These are phyloP conservation scores for Cafeteria roenbergensis DNA, from an alignment of 108 stramenopile species.

Conservation along the genomic window DNA sequence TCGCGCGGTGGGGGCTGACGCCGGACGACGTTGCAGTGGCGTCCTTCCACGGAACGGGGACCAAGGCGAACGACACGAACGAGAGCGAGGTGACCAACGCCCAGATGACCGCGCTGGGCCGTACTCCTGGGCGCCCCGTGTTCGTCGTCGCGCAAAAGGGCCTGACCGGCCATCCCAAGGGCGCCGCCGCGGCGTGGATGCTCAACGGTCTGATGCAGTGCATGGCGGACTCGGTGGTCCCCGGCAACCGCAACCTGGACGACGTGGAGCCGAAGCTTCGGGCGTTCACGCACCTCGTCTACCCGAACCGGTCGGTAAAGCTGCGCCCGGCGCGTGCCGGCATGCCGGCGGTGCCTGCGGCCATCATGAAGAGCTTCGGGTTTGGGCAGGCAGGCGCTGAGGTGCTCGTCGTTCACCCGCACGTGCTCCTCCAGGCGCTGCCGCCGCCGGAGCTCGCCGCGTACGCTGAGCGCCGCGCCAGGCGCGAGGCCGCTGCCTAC, in stretches of 20 bases:
- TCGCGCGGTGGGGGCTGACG: conserved; percentile 10
- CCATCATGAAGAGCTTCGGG: conserved; percentile 21
- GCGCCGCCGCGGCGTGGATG: conserved; percentile 23
- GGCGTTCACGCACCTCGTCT: conserved; percentile 13
- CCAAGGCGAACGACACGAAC: conserved; percentile 23
- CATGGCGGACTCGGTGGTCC: conserved; percentile 11
- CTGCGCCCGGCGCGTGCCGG: not conserved
- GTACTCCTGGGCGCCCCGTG: conserved; percentile 12
- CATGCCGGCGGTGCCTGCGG: conserved; percentile 2
- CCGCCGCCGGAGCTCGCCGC: not conserved
- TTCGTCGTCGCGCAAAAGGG: conserved; percentile 20
- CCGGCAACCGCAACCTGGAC: conserved; percentile 19
- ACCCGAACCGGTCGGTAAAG: conserved; percentile 14
- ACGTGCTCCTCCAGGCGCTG: conserved; percentile 10
- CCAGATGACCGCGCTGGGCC: conserved; percentile 20
- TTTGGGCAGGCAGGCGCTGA: conserved; percentile 25
- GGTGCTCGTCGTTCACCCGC: conserved; percentile 16
- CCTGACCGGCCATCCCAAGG: conserved; percentile 23
- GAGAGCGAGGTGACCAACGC: conserved; percentile 14
- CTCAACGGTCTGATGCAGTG: conserved; percentile 19
- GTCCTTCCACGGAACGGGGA: conserved; percentile 17
- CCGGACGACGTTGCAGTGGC: conserved; percentile 15
- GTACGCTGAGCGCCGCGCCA: conserved; percentile 2
- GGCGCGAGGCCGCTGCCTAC: conserved; percentile 14
- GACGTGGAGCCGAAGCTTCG: conserved; percentile 13